phyloP scores from a whole-genome alignment of 2,329 filamentous ascomycete species.

The Simplicillium sp. region DNA sequence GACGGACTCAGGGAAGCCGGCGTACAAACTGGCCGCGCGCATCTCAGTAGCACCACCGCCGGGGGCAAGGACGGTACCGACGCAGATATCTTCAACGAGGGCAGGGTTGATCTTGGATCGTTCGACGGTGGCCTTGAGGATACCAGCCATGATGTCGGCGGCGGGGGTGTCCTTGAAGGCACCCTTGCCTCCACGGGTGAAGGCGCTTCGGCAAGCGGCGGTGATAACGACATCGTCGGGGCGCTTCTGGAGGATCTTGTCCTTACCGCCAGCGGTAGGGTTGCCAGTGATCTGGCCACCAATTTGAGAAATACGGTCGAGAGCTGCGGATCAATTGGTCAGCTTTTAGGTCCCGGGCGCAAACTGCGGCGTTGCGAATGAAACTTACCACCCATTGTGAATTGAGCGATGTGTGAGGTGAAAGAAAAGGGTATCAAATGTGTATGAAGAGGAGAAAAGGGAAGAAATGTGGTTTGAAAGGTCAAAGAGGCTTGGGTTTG shows the following conservation, averaged over 20 bases:
- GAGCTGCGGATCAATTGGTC: conserved; percentile 27
- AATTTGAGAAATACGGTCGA: conserved; percentile 50
- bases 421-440: neutral
- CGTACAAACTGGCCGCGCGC: conserved; percentile 81
- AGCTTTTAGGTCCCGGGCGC: neutral
- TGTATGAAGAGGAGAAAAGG: neutral
- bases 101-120: conserved; percentile 82
- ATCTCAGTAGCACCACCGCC: conserved; percentile 96
- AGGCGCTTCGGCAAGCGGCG: conserved; percentile 78
- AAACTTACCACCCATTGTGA: conserved; percentile 28
- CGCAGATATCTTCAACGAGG: conserved; percentile 84
- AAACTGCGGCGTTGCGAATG: neutral
- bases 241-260: conserved; percentile 54
- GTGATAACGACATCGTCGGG: conserved; percentile 81
- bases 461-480: neutral
- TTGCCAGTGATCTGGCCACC: conserved; percentile 55
- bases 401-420: neutral
- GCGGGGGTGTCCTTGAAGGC: conserved; percentile 91
- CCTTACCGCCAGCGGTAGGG: conserved; percentile 39
- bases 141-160: conserved; percentile 75
- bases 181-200: conserved; percentile 89
- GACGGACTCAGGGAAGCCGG: conserved; percentile 77
- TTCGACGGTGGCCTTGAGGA: conserved; percentile 71
- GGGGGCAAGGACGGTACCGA: conserved; percentile 83
- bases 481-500: conserved; percentile 1